Conservation (phyloP, 208 protist genomes). For the Acanthamoeba culbertsoni region DNA sequence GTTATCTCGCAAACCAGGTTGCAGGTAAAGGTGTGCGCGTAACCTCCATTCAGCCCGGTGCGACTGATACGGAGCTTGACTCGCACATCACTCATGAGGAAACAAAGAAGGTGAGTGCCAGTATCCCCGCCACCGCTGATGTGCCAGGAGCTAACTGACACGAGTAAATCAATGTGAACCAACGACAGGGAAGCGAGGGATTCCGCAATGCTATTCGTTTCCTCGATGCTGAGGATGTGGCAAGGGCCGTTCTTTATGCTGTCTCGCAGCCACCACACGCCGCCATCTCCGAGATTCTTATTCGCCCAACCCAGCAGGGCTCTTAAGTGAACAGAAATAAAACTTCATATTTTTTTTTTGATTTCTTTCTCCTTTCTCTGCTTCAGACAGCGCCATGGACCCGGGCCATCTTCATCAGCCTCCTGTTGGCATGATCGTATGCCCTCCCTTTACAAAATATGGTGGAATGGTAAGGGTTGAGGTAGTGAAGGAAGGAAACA, state of each 20-base stretch:
- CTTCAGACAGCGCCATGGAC: neutral
- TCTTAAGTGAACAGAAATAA: neutral
- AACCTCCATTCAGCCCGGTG: conserved; percentile 11
- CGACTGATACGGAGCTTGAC: neutral
- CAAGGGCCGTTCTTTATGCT: conserved; percentile 10
- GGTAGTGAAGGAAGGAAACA: too few relatives aligned
- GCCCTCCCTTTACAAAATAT: too few relatives aligned
- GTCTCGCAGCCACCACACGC: conserved; percentile 17
- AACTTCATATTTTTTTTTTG: neutral
- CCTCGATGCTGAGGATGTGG: conserved; percentile 19
- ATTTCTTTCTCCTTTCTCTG: neutral
- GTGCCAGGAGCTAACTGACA: too few relatives aligned
- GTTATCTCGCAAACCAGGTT: too few relatives aligned
- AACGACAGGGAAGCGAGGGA: neutral
- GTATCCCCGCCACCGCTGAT: too few relatives aligned
- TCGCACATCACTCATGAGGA: conserved; percentile 22
- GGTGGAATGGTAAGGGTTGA: too few relatives aligned
- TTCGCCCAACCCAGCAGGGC: neutral
- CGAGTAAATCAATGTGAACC: too few relatives aligned
- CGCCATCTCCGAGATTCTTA: neutral
- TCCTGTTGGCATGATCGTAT: too few relatives aligned
- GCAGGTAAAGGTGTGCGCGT: neutral
- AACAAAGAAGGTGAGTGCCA: neutral
- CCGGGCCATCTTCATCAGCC: too few relatives aligned
- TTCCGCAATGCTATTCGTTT: neutral